These are phyloP conservation scores for Alternaria metachromatica DNA, from an alignment of 2,329 filamentous ascomycete genomes.

Conservation along the genomic window DNA sequence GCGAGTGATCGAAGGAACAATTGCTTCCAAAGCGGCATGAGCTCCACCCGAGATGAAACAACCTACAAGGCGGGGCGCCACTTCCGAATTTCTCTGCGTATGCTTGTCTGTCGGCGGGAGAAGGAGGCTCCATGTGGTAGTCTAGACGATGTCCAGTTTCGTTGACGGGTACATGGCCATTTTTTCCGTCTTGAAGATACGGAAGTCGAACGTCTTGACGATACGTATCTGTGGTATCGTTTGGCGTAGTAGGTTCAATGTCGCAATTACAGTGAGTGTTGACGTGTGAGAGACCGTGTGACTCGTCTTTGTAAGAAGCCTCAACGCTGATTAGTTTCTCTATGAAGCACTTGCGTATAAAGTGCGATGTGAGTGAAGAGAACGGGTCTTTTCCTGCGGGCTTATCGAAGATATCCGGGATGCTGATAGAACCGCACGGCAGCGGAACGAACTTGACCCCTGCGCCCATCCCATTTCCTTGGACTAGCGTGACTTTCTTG, in stretches of 20 bases:
- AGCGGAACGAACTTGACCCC: not conserved
- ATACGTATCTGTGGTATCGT: no score
- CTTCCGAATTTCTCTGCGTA: not conserved
- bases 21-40: not conserved
- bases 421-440: not conserved
- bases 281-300: no score
- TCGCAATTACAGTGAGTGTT: no score
- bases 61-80: not conserved
- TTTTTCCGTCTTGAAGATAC: no score
- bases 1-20: not conserved
- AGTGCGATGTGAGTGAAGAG: not conserved
- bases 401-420: not conserved
- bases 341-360: not conserved
- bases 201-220: no score
- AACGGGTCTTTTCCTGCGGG: not conserved
- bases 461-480: not conserved
- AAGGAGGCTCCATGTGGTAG: not conserved
- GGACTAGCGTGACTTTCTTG: not conserved
- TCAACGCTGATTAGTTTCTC: not conserved
- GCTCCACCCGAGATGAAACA: not conserved
- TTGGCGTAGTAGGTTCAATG: no score
- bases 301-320: not conserved
- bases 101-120: not conserved
- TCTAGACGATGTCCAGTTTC: not conserved
- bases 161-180: no score